These are phyloP conservation scores for Arthrobotrys conoides DNA, from an alignment of 2,329 filamentous ascomycete genomes.

Conservation along the genomic window DNA sequence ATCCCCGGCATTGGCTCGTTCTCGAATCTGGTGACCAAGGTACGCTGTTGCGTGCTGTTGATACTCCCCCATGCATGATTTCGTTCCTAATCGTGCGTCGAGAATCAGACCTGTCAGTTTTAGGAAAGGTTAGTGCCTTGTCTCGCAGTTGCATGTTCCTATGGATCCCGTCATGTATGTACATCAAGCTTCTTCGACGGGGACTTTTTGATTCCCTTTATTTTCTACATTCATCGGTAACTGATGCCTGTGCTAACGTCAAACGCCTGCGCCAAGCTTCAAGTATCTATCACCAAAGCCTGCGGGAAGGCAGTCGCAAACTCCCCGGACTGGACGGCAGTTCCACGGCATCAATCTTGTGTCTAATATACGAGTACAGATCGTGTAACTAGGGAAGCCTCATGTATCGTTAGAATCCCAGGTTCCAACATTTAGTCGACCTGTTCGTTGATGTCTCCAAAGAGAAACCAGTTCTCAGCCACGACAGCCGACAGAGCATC, in stretches of 20 bases:
- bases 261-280: slow-evolving; percentile 32
- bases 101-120: slow-evolving; percentile 50
- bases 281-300: background rate
- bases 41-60: slow-evolving; percentile 52
- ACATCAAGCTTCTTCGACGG: slow-evolving; percentile 45
- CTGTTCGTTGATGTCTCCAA: background rate
- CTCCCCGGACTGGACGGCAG: slow-evolving; percentile 19
- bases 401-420: slow-evolving; percentile 9
- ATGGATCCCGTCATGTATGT: slow-evolving; percentile 24
- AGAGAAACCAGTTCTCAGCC: background rate
- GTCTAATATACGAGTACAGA: slow-evolving; percentile 3
- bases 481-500: slow-evolving; percentile 19
- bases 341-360: slow-evolving; percentile 44
- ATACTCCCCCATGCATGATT: slow-evolving; percentile 52
- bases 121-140: slow-evolving; percentile 54
- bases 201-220: slow-evolving; percentile 46
- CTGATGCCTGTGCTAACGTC: slow-evolving; percentile 27
- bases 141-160: slow-evolving; percentile 41
- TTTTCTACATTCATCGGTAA: slow-evolving; percentile 11
- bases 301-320: slow-evolving; percentile 39
- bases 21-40: slow-evolving; percentile 58
- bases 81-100: slow-evolving; percentile 49
- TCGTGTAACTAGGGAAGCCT: slow-evolving; percentile 30
- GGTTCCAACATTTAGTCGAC: slow-evolving; percentile 3
- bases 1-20: slow-evolving; percentile 57